Conservation (phyloP, 179 eudicot species). For the Pouteria campechiana region DNA sequence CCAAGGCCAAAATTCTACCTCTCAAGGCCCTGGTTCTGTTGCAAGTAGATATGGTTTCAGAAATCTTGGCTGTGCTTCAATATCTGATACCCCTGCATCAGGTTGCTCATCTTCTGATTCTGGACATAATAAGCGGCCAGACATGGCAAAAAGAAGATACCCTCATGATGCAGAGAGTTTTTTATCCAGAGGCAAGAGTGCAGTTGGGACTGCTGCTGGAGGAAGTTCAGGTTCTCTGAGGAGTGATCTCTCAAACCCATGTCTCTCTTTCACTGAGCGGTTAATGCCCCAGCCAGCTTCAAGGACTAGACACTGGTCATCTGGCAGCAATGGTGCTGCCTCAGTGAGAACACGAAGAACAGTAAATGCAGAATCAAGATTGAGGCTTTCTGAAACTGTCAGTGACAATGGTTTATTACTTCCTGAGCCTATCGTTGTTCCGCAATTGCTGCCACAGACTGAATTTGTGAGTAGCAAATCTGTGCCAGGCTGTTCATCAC, state of each 20-base stretch:
- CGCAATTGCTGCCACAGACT: conserved; percentile 18
- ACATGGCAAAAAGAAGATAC: conserved; percentile 40
- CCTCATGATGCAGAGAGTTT: conserved; percentile 54
- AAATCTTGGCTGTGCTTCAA: conserved; percentile 46
- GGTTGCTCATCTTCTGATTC: conserved; percentile 43
- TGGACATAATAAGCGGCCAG: conserved; percentile 27
- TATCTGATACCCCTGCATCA: conserved; percentile 39
- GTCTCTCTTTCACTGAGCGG: conserved; percentile 23
- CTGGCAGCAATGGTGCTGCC: conserved; percentile 18
- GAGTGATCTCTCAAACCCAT: too few species aligned
- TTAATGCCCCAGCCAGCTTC: conserved; percentile 42
- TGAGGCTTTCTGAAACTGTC: conserved; percentile 21
- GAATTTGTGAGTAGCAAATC: conserved; percentile 9
- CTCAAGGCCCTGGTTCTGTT: conserved; percentile 19
- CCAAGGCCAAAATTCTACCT: conserved; percentile 22
- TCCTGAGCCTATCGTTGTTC: conserved; percentile 9
- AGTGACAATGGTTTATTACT: conserved; percentile 12
- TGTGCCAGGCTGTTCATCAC: conserved; percentile 16
- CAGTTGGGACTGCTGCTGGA: conserved; percentile 17
- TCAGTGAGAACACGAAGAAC: conserved; percentile 34
- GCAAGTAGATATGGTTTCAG: conserved; percentile 34
- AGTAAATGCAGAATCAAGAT: conserved; percentile 14
- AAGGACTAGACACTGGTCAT: conserved; percentile 25
- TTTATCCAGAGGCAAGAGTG: conserved; percentile 44
- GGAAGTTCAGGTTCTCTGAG: too few species aligned